Base-by-base conservation (phyloP, 73 alveolate genomes). In the Durusdinium trenchii region DNA sequence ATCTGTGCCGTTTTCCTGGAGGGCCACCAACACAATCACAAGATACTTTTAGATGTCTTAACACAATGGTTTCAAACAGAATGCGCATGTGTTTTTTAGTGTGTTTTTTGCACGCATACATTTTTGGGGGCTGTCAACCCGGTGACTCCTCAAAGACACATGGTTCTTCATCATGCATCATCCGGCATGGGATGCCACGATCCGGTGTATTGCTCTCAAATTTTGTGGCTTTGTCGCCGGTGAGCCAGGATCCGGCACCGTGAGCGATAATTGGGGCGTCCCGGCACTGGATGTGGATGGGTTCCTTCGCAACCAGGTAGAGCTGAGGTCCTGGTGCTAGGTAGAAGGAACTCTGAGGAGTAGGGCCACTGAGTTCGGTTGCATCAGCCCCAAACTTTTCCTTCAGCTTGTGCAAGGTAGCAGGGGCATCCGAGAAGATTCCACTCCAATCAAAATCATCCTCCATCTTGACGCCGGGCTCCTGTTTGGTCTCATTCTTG, bases 321-420 rank as follows among this genome's bases (percentile, higher is more conserved):
- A 79, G 69, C 67, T 79, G 90, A 38, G 86, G 86, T 42, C 86
- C 86, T 6, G 86, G 90, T 40, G 90, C 90, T 16, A 79, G 69
- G 69, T 10, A 46, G 69, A 79, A 79, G 28, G 90, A 45, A 12
- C 23, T 46, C 7, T 2, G 2, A 1, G 90, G 2, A 5, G 30
- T 45, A 45, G 48, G 32, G 20, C 90, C 90, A 3, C 47, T 67
- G 69, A 79, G 45, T 30, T 79, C 90, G 6, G 64, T 45, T 67
- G 48, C 45, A 6, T 79, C 90, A 79, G 62, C 64, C 64, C 90
- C 90, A 20, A 47, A 79, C 32, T 79, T 79, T 48, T 48, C 47
- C 47, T 47, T 45, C 46, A 79, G 46, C 28, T 45, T 30, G 0
- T 40, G 32, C 69, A 79, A 6, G 30, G 90, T 79, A 20, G 51